Evolutionary conservation across 163 green algal species (phyloP).

Genomic region (Coccomyxa subellipsoidea): DNA sequence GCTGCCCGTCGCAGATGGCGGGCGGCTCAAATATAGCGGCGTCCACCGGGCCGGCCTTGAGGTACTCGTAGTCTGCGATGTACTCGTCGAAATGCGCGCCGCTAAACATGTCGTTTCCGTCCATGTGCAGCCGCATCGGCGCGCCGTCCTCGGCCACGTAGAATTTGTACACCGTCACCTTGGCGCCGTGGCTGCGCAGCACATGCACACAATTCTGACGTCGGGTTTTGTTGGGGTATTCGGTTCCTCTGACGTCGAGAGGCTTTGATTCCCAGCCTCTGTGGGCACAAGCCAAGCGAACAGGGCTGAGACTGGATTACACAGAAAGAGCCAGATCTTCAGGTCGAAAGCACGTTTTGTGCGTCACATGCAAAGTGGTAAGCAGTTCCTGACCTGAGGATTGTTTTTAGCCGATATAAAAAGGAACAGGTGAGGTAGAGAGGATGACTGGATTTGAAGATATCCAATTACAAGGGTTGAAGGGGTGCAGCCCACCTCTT

Average conservation of each 20-base stretch:
- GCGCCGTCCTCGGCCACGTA: conserved; percentile 21
- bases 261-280: no score
- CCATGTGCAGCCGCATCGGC: conserved; percentile 47
- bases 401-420: no score
- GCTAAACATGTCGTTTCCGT: conserved; percentile 38
- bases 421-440: no score
- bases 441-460: no score
- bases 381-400: no score
- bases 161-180: conserved; percentile 41
- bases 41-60: conserved; percentile 22
- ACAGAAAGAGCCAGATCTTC: no score
- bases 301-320: no score
- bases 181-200: conserved; percentile 32
- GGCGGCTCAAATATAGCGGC: conserved; percentile 30
- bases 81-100: conserved; percentile 57
- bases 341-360: no score
- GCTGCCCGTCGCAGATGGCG: conserved; percentile 24
- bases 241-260: no score
- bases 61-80: conserved; percentile 42
- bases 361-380: no score
- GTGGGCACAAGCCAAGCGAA: no score
- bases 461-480: no score
- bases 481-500: not conserved
- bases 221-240: not conserved
- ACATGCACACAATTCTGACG: not conserved